Evolutionary conservation across 768 basidiomycete genomes (phyloP).

Genomic region (Calvatia gigantea): DNA sequence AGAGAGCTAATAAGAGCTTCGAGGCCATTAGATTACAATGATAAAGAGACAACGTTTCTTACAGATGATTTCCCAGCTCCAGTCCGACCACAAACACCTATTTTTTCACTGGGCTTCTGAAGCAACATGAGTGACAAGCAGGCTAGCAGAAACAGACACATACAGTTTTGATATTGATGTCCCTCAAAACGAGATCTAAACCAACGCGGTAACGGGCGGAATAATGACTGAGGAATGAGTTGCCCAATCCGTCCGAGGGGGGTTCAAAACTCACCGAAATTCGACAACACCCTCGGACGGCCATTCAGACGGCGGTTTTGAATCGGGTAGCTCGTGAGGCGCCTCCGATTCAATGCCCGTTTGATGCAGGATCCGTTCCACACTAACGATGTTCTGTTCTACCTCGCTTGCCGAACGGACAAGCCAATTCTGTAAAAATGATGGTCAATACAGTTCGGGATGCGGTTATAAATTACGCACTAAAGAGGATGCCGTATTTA

Average conservation of each 20-base stretch:
- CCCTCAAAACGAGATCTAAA: slow-evolving; percentile 75
- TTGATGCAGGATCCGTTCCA: slow-evolving; percentile 85
- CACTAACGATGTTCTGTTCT: slow-evolving; percentile 87
- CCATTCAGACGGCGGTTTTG: slow-evolving; percentile 58
- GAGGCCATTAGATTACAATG: not conserved
- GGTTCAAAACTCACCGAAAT: slow-evolving; percentile 53
- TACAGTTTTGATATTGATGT: slow-evolving; percentile 69
- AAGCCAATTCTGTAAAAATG: slow-evolving; percentile 62
- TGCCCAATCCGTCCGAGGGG: too few relatives aligned
- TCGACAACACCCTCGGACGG: slow-evolving; percentile 69
- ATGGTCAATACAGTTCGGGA: slow-evolving; percentile 3
- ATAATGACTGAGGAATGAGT: slow-evolving; percentile 45
- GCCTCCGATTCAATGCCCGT: slow-evolving; percentile 72
- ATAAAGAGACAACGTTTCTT: slow-evolving; percentile 15
- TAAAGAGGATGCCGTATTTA: slow-evolving; percentile 80
- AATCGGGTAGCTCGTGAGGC: slow-evolving; percentile 61
- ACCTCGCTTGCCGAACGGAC: slow-evolving; percentile 84
- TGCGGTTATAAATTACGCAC: slow-evolving; percentile 37
- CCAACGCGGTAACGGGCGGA: slow-evolving; percentile 78
- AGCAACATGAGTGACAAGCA: not conserved
- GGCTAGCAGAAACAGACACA: slow-evolving; percentile 14
- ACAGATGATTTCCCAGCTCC: slow-evolving; percentile 80
- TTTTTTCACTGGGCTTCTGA: slow-evolving; percentile 74
- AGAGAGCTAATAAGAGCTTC: slow-evolving; percentile 65
- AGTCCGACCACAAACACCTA: slow-evolving; percentile 87